Percentiles rank a stretch among this genome's conserved stretches.
Conservation (phyloP, 305 asterid species). For the Withania somnifera region DNA sequence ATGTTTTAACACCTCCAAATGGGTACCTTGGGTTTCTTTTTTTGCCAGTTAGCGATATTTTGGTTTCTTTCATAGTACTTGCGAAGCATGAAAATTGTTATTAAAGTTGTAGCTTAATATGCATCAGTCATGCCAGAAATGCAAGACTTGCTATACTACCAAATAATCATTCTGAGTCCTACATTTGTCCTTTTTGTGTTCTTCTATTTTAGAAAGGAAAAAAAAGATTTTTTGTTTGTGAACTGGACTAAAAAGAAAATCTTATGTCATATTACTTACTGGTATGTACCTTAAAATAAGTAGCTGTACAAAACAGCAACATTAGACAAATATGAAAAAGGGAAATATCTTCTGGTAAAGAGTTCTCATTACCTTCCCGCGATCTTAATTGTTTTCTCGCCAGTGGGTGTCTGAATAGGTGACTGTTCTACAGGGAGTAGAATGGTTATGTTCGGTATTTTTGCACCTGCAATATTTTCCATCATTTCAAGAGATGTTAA, state of each 20-base stretch:
- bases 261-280: background rate
- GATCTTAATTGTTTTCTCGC: conserved; percentile 53
- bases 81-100: background rate
- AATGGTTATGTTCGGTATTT: conserved; percentile 68
- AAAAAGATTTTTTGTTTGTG: background rate
- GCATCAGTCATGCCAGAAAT: background rate
- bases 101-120: background rate
- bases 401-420: conserved; percentile 51
- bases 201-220: background rate
- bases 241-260: background rate
- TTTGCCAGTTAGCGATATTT: background rate
- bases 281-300: background rate
- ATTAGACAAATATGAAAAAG: background rate
- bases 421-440: conserved; percentile 55
- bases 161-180: background rate
- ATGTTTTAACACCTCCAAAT: background rate
- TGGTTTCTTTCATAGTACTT: background rate
- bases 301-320: background rate
- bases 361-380: conserved; percentile 56
- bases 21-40: background rate
- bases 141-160: background rate
- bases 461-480: conserved; percentile 55
- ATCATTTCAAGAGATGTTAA: conserved; percentile 5
- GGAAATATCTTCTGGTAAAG: background rate
- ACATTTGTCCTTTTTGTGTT: background rate